phyloP scores from a whole-genome alignment of 2,329 filamentous ascomycete species.

The Nannizziopsis arthrosporioides region DNA sequence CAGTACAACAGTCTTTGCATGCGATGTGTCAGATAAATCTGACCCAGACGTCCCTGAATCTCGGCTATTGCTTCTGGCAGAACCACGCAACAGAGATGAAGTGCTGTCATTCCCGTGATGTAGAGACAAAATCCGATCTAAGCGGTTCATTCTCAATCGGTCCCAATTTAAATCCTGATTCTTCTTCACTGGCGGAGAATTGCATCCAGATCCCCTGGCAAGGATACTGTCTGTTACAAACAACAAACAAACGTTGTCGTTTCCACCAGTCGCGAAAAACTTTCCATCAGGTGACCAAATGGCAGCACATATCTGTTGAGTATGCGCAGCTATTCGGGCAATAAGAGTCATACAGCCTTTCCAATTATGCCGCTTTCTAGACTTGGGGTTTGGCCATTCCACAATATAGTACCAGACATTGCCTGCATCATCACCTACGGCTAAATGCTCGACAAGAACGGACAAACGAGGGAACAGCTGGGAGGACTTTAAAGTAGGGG shows the following conservation, averaged over 20 bases:
- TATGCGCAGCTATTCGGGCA: conserved; percentile 64
- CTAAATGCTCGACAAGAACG: conserved; percentile 66
- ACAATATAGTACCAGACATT: conserved; percentile 79
- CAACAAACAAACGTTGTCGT: conserved; percentile 80
- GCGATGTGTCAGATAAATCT: conserved; percentile 4
- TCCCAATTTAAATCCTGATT: neutral
- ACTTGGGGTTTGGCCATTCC: conserved; percentile 56
- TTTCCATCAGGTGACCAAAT: conserved; percentile 69
- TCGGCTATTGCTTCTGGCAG: neutral
- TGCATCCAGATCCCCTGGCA: neutral
- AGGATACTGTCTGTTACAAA: conserved; percentile 56
- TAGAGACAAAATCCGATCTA: neutral
- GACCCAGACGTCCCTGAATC: neutral
- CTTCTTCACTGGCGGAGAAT: neutral
- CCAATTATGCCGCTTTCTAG: conserved; percentile 60
- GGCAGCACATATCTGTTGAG: conserved; percentile 86
- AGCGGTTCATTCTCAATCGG: neutral
- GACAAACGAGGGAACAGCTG: conserved; percentile 37
- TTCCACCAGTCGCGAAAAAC: conserved; percentile 75
- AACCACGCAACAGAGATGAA: neutral
- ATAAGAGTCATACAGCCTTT: conserved; percentile 66
- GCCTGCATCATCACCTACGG: conserved; percentile 75
- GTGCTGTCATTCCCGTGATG: conserved; percentile 1
- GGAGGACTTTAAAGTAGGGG: conserved; percentile 40
- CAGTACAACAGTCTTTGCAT: conserved; percentile 38